phyloP scores from a whole-genome alignment of 2,329 filamentous ascomycete species.

The Aspergillus neotritici region DNA sequence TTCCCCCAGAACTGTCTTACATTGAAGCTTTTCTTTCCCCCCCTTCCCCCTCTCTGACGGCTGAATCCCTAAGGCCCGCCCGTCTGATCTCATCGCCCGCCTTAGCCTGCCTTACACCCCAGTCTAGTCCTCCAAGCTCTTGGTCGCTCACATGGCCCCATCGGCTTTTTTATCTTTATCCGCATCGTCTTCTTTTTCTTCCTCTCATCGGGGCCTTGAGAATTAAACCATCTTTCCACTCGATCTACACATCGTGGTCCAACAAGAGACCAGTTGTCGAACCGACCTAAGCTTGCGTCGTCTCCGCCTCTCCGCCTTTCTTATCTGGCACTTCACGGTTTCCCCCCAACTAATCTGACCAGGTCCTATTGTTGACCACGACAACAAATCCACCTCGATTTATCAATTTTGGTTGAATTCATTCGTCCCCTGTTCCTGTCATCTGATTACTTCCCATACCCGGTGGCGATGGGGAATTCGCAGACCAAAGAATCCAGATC shows the following conservation, averaged over 20 bases:
- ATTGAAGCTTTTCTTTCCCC: no score
- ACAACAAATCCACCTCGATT: neutral
- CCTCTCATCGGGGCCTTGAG: neutral
- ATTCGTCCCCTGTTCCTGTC: conserved; percentile 1
- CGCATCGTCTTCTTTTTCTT: conserved; percentile 2
- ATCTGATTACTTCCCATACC: conserved; percentile 6
- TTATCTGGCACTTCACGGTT: conserved; percentile 16
- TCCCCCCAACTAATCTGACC: conserved; percentile 6
- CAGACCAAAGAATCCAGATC: conserved; percentile 44
- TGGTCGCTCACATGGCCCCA: conserved; percentile 28
- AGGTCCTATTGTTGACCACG: neutral
- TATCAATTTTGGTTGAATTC: neutral
- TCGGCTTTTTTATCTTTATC: conserved; percentile 14
- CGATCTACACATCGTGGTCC: neutral
- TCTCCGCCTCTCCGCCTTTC: conserved; percentile 12
- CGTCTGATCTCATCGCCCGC: conserved; percentile 23
- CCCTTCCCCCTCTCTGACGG: no score
- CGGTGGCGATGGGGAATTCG: conserved; percentile 40
- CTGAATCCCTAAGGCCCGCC: conserved; percentile 12
- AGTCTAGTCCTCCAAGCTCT: conserved; percentile 3
- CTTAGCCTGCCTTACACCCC: conserved; percentile 6
- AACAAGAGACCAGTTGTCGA: no score
- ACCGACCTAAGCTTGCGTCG: conserved; percentile 5
- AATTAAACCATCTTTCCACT: neutral
- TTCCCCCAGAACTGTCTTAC: no score